Conservation (phyloP, 768 basidiomycete species). For the Pisolithus marmoratus region DNA sequence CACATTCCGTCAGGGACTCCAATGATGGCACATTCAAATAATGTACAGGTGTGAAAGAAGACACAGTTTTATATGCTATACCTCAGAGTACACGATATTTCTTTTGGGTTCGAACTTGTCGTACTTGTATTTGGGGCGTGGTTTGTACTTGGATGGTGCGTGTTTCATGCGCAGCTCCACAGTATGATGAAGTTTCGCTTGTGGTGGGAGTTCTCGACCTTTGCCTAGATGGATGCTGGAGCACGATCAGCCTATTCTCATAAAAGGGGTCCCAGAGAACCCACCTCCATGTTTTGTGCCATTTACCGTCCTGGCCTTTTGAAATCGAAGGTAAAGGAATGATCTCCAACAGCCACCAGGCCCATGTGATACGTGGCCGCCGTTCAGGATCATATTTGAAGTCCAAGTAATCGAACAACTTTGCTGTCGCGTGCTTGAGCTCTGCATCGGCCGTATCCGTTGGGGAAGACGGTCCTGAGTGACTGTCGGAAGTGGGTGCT, state of each 20-base stretch:
- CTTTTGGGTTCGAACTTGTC: constrained; percentile 33
- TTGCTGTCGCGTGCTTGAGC: constrained; percentile 34
- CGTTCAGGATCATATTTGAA: no score
- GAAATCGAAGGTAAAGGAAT: constrained; percentile 50
- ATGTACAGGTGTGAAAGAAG: no score
- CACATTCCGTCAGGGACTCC: no score
- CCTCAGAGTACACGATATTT: not conserved
- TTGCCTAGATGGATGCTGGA: constrained; percentile 43
- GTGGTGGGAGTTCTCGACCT: constrained; percentile 49
- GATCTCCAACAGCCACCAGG: constrained; percentile 73
- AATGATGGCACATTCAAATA: no score
- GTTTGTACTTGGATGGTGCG: constrained; percentile 45
- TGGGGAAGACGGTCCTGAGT: not conserved
- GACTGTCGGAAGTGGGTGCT: not conserved
- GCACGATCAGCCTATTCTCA: not conserved
- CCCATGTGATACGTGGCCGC: no score
- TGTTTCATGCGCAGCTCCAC: constrained; percentile 56
- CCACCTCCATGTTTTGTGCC: constrained; percentile 53
- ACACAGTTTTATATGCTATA: no score
- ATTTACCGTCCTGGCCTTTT: constrained; percentile 48
- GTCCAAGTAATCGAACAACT: constrained; percentile 49
- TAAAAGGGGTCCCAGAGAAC: constrained; percentile 17
- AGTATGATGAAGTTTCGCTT: constrained; percentile 58
- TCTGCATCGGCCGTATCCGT: constrained; percentile 7
- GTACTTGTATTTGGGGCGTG: constrained; percentile 46